Conservation (phyloP, 1,139 yeast genomes). For the Debaryomycetaceae sp. region DNA sequence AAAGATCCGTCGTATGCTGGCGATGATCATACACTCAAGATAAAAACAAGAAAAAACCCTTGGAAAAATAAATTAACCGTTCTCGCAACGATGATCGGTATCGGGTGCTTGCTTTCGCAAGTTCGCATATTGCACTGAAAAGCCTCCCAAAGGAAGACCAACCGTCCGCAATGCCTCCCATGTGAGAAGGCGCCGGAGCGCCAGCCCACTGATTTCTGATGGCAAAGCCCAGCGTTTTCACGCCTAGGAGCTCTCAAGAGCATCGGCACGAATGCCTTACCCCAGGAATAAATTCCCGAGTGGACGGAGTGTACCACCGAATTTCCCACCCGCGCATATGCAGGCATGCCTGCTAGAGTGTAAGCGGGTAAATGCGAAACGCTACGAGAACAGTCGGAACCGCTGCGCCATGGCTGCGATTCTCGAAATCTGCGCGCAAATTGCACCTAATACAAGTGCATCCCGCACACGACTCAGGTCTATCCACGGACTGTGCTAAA, state of each 20-base stretch:
- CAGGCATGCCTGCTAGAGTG: slow-evolving; percentile 33
- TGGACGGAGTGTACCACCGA: slow-evolving; percentile 73
- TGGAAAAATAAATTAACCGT: slow-evolving; percentile 22
- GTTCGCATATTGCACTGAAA: slow-evolving; percentile 80
- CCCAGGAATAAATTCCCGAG: slow-evolving; percentile 8
- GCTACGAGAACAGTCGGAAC: slow-evolving; percentile 42
- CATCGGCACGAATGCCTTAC: slow-evolving; percentile 16
- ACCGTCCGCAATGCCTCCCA: slow-evolving; percentile 79
- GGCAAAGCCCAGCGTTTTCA: slow-evolving; percentile 72
- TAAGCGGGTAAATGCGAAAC: slow-evolving; percentile 68
- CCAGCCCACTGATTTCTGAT: slow-evolving; percentile 51
- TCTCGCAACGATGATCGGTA: slow-evolving; percentile 70
- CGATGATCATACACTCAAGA: slow-evolving; percentile 41
- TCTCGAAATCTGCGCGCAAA: slow-evolving; percentile 8
- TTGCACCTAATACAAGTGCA: too few species aligned
- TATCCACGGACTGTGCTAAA: too few species aligned
- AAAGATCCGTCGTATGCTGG: slow-evolving; percentile 70
- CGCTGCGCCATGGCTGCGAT: slow-evolving; percentile 20
- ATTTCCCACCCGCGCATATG: slow-evolving; percentile 68
- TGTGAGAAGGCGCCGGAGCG: slow-evolving; percentile 23
- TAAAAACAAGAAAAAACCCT: slow-evolving; percentile 14
- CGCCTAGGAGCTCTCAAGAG: slow-evolving; percentile 73
- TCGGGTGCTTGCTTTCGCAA: slow-evolving; percentile 55
- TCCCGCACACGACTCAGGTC: too few species aligned
- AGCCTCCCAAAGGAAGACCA: slow-evolving; percentile 51